Evolutionary conservation across 2,329 filamentous ascomycete species (phyloP), one percentile per base, ranked within the genome.

Genomic region (Chaetomium globosum): DNA sequence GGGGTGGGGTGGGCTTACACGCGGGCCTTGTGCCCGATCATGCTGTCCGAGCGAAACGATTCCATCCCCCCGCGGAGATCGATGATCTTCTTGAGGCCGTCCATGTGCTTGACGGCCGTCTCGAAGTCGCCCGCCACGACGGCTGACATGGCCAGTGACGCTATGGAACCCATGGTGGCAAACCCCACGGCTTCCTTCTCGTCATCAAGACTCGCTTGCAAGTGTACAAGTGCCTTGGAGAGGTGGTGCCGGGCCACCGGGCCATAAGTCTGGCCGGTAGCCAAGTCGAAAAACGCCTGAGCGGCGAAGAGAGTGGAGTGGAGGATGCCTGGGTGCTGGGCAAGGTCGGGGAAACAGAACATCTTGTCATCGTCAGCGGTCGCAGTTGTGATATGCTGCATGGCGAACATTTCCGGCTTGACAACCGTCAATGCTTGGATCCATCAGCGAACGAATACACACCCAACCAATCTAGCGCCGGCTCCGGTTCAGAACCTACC

Each of bases 241-340:
- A 63, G 23, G 33, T 66, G 65, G 19, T 36, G 31, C 10, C 31
- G 56, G 26, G 65, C 65, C 1, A 60, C 19, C 0, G 30, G 36
- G 36, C 65, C 46, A 46, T 53, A 61, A 0, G 56, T 5, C 0
- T 12, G 4, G 26, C 57, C 61, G 26, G n/a, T 2, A 0, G 52
- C 28, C 10, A 65, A 13, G n/a, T 73, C 73, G 9, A 66, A 63
- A 28, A 72, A 73, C 3, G 71, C 67, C 30, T 73, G 73, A 7
- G 70, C 65, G 1, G 69, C 68, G 46, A 72, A 73, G 1, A 74
- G 23, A 3, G 72, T 64, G 0, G 73, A 69, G 48, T 73, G 72
- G 6, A 73, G 48, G 59, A 74, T 65, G 6, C 68, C 72, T 1
- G 70, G 71, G 23, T 70, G 48, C 0, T 64, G 49, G 0, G 70